Percentiles rank a stretch among this genome's conserved stretches.
These are phyloP conservation scores for Xylaria scruposa DNA, from an alignment of 495 filamentous ascomycete species.

Conservation along the genomic window DNA sequence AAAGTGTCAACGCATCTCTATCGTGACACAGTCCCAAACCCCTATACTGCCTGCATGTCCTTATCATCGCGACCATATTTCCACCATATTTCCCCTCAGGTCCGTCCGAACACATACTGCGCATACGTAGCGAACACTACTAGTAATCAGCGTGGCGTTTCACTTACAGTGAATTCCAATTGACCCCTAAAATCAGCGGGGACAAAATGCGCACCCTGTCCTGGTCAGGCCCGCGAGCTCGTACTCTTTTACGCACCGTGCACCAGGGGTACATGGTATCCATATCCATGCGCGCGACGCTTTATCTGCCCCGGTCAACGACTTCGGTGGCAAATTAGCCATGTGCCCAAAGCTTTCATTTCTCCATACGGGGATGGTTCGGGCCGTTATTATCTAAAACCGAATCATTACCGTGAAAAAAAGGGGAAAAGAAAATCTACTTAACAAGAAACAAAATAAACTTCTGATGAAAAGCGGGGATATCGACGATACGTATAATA, in stretches of 20 bases:
- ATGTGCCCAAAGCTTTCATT: background rate
- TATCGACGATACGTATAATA: background rate
- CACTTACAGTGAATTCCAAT: background rate
- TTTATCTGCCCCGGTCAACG: background rate
- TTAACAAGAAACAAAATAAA: background rate
- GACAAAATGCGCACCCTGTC: background rate
- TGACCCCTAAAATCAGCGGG: background rate
- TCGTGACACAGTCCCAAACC: background rate
- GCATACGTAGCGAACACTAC: background rate
- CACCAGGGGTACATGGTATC: background rate
- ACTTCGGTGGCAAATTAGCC: background rate
- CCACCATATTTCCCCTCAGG: background rate
- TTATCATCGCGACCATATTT: background rate
- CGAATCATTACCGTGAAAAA: background rate
- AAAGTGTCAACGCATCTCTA: background rate
- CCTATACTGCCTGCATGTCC: background rate
- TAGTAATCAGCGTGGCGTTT: constrained; percentile 8
- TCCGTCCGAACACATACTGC: background rate
- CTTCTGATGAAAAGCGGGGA: background rate
- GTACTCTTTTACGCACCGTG: constrained; percentile 3
- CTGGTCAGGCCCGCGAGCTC: background rate
- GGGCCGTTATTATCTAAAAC: background rate
- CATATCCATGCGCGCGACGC: background rate
- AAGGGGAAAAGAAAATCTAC: background rate
- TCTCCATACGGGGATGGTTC: background rate